A percentile compares a stretch with the other conserved stretches of the same genome.
phyloP scores from a whole-genome alignment of 805 yeast species.

The Hanseniaspora valbyensis region DNA sequence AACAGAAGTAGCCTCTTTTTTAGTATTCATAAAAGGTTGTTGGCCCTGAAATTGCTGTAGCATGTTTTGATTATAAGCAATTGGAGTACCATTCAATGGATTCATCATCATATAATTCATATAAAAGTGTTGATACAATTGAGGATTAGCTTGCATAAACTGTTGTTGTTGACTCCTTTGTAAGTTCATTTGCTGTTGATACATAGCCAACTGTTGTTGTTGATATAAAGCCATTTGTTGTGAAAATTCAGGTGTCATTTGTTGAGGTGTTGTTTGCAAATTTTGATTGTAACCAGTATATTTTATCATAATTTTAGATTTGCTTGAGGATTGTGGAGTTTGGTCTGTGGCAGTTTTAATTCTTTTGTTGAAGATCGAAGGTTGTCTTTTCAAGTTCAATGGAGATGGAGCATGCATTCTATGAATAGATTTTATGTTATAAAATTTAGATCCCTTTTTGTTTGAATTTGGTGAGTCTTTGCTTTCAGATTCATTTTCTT shows the following conservation, averaged over 20 bases:
- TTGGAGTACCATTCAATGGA: background rate
- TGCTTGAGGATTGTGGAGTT: background rate
- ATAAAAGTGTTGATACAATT: background rate
- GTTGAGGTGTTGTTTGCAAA: background rate
- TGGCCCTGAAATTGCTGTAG: too few species aligned
- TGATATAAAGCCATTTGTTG: background rate
- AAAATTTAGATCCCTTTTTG: constrained; percentile 5
- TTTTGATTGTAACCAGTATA: constrained; percentile 8
- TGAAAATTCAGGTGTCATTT: background rate
- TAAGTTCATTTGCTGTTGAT: background rate
- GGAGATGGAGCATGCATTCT: constrained; percentile 8
- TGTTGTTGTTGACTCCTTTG: constrained; percentile 4
- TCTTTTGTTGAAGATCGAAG: background rate
- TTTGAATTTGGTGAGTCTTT: background rate
- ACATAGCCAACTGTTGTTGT: background rate
- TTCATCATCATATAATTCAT: background rate
- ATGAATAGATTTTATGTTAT: too few species aligned
- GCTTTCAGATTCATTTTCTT: too few species aligned
- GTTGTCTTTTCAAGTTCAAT: background rate
- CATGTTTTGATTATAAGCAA: background rate
- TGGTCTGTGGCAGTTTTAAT: background rate
- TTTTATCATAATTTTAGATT: constrained; percentile 1
- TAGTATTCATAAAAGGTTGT: too few species aligned
- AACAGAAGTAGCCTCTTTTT: background rate
- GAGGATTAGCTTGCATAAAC: background rate